Evolutionary conservation across 805 yeast species (phyloP), one percentile per base, ranked within the genome.

Genomic region (Metschnikowia similis): DNA sequence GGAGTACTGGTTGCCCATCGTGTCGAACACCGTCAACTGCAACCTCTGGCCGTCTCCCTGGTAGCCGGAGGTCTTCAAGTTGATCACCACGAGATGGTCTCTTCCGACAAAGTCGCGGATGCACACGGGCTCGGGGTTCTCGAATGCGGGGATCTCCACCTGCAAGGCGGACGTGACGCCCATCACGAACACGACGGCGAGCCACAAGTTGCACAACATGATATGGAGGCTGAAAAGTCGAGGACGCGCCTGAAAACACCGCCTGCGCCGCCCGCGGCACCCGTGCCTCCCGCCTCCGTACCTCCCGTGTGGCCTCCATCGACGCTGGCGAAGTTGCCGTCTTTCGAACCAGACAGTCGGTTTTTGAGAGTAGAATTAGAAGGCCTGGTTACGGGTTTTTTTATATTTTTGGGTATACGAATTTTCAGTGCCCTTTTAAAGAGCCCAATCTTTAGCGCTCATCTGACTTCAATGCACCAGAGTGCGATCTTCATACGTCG

Each of bases 71-170:
- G 96, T 79, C 52, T 81, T 79, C 60, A 89, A 79, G 56, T 84
- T 85, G 50, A 91, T 87, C 41, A 92, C 96, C 28, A 92, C 98
- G 57, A 91, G 70, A 65, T 89, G 92, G 50, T 89, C 91, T 57
- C 83, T 87, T 44, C 80, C 73, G 48, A 88, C 95, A 64, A 92
- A 92, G 67, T 94, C 97, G 66, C 99, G 87, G 56, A 94, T 80
- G 75, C 99, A 94, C 51, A 85, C 81, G 35, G 92, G 91, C 31
- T 71, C 65, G 54, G 79, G 69, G 60, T 68, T 66, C 3, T 69
- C 60, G 7, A 60, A 64, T 16, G 85, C 83, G 48, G 76, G 77
- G 16, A 82, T 66, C 44, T 81, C 85, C 58, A 81, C 70, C 60
- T 75, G 81, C 54, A 82, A 68, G 11, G 77, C 78, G 26, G 57